Percentiles rank a stretch among this genome's conserved stretches.
These are phyloP conservation scores for Moniliella sp. DNA, from an alignment of 1,284 basidiomycete species.

Conservation along the genomic window DNA sequence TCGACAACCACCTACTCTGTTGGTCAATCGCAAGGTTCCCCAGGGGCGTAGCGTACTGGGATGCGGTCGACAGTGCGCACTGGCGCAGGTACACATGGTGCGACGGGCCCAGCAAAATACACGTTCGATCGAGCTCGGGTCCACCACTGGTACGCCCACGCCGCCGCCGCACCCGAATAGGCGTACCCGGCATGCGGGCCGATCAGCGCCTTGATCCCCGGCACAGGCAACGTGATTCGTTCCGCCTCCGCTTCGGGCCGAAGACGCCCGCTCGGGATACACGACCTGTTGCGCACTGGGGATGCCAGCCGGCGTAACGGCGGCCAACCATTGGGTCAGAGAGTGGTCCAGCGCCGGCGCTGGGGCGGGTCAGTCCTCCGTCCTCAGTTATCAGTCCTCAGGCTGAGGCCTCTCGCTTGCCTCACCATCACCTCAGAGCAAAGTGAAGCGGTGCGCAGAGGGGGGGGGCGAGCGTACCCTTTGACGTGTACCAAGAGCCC, in stretches of 20 bases:
- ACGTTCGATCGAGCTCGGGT: conserved; percentile 54
- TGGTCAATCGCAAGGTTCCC: conserved; percentile 59
- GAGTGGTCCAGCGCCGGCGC: conserved; percentile 5
- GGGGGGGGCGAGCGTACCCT: too few species aligned
- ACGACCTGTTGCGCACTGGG: conserved; percentile 2
- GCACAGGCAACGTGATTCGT: conserved; percentile 45
- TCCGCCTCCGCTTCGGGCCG: conserved; percentile 3
- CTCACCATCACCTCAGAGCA: too few species aligned
- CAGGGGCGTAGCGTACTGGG: conserved; percentile 61
- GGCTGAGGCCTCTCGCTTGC: too few species aligned
- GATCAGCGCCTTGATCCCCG: conserved; percentile 68
- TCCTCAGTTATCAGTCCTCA: too few species aligned
- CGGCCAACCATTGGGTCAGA: conserved; percentile 7
- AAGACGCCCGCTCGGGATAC: conserved; percentile 1
- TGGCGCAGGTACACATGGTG: conserved; percentile 72
- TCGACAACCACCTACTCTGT: too few species aligned
- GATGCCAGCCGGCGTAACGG: conserved; percentile 1
- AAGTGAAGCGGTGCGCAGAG: too few species aligned
- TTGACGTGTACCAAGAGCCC: conserved; percentile 75
- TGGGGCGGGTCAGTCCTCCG: too few species aligned
- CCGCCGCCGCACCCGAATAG: conserved; percentile 79
- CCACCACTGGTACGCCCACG: conserved; percentile 85
- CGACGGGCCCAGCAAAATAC: conserved; percentile 86
- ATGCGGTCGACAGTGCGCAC: conserved; percentile 61
- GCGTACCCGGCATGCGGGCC: conserved; percentile 97